Base-by-base conservation (phyloP, 805 yeast species). In the Candida ulmi region DNA sequence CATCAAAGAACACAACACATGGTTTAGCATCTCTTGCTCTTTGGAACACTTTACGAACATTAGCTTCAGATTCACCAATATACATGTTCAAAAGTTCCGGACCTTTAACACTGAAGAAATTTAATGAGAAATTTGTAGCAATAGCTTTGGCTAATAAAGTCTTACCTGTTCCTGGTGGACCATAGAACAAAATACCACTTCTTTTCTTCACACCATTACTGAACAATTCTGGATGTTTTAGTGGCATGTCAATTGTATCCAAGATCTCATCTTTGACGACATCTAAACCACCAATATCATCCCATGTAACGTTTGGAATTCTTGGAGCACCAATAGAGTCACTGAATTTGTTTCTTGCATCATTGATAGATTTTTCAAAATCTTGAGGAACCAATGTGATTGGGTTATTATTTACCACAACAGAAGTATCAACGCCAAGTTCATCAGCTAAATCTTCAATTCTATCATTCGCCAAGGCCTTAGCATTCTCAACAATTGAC, bases 141-240 rank as follows among this genome's bases (percentile, higher is more conserved):
- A 93, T 93, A 0, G 98, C 98, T 60, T 93, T 93, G 11, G 99
- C 99, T 43, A 93, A 69, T 23, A 93, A 68, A 0, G 99, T 93
- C 58, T 93, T 93, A 51, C 99, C 99, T 0, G 99, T 93, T 18
- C 99, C 99, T 0, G 99, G 99, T 0, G 99, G 99, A 0, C 99
- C 99, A 63, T 93, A 93, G 59, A 93, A 88, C 46, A 93, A 64
- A 29, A 93, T 85, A 36, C 99, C 99, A 54, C 95, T 82, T 61
- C 99, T 74, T 58, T 91, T 91, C 60, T 93, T 91, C 58, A 93
- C 76, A 0, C 98, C 98, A 34, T 80, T 80, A 37, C 80, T 74
- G 62, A 91, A 91, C 41, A 93, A 65, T 49, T 88, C 95, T 0
- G 98, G 98, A 57, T 85, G 90, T 53, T 86, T 88, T 56, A 91